A percentile compares a stretch with the other conserved stretches of the same genome.
These are phyloP conservation scores for Asterella californica DNA, from an alignment of 225 moss, liverwort and hornwort genomes.

Conservation along the genomic window DNA sequence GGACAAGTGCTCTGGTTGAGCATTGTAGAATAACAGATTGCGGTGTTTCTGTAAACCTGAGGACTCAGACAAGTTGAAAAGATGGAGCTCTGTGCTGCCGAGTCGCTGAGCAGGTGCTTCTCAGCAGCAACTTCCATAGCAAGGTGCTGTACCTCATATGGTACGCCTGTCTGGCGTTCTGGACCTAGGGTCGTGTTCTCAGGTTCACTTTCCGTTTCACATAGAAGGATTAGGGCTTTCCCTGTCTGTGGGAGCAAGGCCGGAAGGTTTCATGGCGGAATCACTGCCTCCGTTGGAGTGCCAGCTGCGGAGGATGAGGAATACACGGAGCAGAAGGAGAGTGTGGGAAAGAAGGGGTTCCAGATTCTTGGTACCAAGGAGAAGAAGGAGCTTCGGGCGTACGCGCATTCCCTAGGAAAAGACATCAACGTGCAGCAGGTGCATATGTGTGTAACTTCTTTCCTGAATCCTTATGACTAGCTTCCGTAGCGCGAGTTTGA, in stretches of 20 bases:
- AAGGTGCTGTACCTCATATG: not conserved
- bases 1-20: too few species aligned
- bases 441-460: slow-evolving; percentile 22
- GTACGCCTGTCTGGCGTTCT: not conserved
- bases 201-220: not conserved
- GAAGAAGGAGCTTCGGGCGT: slow-evolving; percentile 93
- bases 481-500: too few species aligned
- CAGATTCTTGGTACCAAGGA: slow-evolving; percentile 62
- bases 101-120: not conserved
- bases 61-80: too few species aligned
- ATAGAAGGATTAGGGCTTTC: not conserved
- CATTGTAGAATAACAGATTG: too few species aligned
- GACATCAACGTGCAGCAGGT: slow-evolving; percentile 85
- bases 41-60: too few species aligned
- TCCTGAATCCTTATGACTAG: not conserved
- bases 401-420: slow-evolving; percentile 69
- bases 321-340: not conserved
- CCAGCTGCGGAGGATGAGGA: slow-evolving; percentile 3
- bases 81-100: not conserved
- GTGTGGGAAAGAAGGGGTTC: slow-evolving; percentile 35
- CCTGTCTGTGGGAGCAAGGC: not conserved
- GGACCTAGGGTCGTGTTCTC: not conserved
- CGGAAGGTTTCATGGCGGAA: not conserved
- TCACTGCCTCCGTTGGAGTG: not conserved
- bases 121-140: not conserved